Evolutionary conservation across 176 grass and related monocot genomes (phyloP).

Genomic region (Zizania latifolia): DNA sequence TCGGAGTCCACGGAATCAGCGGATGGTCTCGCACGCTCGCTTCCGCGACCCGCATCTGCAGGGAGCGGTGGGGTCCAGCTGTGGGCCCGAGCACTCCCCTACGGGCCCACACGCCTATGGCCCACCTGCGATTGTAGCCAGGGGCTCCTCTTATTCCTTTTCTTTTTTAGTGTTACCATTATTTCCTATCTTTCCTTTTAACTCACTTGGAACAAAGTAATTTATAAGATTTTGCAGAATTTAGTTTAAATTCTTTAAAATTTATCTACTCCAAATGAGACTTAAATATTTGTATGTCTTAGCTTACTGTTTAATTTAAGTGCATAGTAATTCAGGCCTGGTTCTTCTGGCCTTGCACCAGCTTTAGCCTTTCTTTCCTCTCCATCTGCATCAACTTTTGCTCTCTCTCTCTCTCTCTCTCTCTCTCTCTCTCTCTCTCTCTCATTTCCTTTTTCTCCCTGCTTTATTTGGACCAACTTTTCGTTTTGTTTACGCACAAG

Average conservation of each 20-base stretch:
- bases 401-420: too few relatives aligned
- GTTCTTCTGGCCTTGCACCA: conserved; percentile 39
- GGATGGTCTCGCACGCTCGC: too few relatives aligned
- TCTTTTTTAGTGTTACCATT: neutral
- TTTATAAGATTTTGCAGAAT: too few relatives aligned
- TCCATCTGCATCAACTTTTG: conserved; percentile 44
- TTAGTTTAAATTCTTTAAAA: too few relatives aligned
- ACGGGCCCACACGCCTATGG: neutral
- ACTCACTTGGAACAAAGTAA: too few relatives aligned
- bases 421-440: too few relatives aligned
- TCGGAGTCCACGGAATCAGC: neutral
- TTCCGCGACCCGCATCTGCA: neutral
- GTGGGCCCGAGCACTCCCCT: neutral
- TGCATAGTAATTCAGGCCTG: conserved; percentile 41
- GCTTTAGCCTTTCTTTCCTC: conserved; percentile 41
- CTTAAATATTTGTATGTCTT: conserved; percentile 2
- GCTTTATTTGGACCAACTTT: conserved; percentile 27
- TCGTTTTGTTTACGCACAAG: conserved; percentile 29
- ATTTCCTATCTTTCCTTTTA: neutral
- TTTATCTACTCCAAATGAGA: too few relatives aligned
- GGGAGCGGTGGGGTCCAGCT: neutral
- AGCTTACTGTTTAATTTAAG: conserved; percentile 24
- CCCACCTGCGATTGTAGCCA: neutral
- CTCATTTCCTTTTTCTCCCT: neutral
- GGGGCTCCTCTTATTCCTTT: conserved; percentile 11